Evolutionary conservation across 306 rosid genomes (phyloP), one percentile per base, ranked within the genome.

Genomic region (Benincasa hispida): DNA sequence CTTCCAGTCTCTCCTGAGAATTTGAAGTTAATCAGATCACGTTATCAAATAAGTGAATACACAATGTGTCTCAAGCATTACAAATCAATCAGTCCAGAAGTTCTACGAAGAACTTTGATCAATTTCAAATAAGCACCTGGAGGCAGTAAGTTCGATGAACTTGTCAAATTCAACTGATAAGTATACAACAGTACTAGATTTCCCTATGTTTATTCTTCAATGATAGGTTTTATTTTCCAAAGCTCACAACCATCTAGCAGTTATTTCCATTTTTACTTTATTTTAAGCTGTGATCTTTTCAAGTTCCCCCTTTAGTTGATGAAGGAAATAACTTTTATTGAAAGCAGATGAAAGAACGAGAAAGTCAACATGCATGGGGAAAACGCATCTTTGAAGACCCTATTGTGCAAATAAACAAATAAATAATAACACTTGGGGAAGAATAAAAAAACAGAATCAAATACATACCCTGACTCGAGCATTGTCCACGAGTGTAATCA

Each of bases 401-500:
- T 45, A 45, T 50, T 42, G 8, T 24, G 12, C 19, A 37, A 66
- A 66, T 66, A 62, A 62, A 42, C 68, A 72, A 51, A 53, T 28
- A 30, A 65, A 48, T 28, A 79, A 81, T 51, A 72, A 67, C 55
- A 76, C 18, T 76, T 21, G 74, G 1, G 7, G 21, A 19, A 72
- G 10, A 8, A 2, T 9, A 21, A 75, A 12, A 65, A 63, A 34
- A 65, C 28, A 81, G 57, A 70, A 74, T 48, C 60, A 14, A 67
- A 83, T 90, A 90, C 96, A 84, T 90, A 90, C 97, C 97, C 97
- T 91, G 92, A 93, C 97, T 83, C 98, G 90, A 81, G 96, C 85
- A 84, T 95, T 92, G 73, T 95, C 98, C 30, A 95, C 99, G 1
- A 95, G 98, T 35, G 99, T 89, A 81, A 95, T 95, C 67, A 95